These are phyloP conservation scores for Dissophora globulifera DNA, from an alignment of 192 early-diverging fungal genomes.

Conservation along the genomic window DNA sequence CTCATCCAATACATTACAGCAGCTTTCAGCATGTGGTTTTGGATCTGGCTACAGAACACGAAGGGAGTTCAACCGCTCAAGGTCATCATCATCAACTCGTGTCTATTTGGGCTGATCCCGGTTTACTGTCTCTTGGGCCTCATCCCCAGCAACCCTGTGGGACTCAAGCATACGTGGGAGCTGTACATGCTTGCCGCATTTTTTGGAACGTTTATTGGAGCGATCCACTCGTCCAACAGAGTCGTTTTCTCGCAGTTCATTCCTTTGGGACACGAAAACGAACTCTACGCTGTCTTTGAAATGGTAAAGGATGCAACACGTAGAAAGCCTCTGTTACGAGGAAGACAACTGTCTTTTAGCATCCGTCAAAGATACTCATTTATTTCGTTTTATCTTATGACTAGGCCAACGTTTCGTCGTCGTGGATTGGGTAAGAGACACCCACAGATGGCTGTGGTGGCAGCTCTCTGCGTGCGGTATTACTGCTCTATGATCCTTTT, in stretches of 20 bases:
- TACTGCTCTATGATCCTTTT: no score
- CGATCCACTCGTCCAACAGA: constrained; percentile 65
- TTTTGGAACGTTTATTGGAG: constrained; percentile 72
- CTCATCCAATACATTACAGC: constrained; percentile 66
- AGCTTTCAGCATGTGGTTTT: constrained; percentile 63
- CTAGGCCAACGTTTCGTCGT: constrained; percentile 27
- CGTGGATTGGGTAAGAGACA: constrained; percentile 36
- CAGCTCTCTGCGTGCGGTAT: no score
- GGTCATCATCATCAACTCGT: constrained; percentile 62
- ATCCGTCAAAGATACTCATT: no score
- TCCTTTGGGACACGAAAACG: constrained; percentile 72
- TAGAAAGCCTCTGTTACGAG: neutral
- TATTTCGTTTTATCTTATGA: neutral
- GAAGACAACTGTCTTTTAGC: neutral
- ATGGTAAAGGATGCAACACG: constrained; percentile 27
- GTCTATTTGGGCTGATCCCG: constrained; percentile 62
- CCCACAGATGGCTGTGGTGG: neutral
- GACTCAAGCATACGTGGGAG: constrained; percentile 64
- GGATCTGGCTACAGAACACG: constrained; percentile 63
- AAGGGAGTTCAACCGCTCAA: constrained; percentile 59
- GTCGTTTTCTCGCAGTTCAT: constrained; percentile 71
- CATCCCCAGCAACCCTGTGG: constrained; percentile 53
- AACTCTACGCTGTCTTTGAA: constrained; percentile 77
- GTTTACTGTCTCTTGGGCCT: constrained; percentile 72
- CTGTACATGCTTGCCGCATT: constrained; percentile 64